Base-by-base conservation (phyloP, 108 stramenopile species). In the Seminavis robusta region DNA sequence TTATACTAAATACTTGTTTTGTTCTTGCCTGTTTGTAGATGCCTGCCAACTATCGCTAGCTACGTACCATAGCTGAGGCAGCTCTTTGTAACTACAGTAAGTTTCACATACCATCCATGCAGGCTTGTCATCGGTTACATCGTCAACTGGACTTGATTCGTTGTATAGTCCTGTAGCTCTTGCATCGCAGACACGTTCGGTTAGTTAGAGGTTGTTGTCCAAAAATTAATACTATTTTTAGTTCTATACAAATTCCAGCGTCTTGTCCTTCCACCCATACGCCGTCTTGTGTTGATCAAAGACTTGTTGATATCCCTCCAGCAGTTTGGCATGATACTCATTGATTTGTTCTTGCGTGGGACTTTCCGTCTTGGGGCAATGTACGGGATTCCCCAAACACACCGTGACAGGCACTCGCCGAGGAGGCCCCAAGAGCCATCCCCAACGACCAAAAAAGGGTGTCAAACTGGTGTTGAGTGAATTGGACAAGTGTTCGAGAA, bases 361-460 rank as follows among this genome's bases (percentile, higher is more conserved):
- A 10, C 29, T 13, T 0, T 53, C 19, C n/a, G 4, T 44, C 52
- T 73, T 54, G 3, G 84, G 84, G 45, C 77, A 79, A 42, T 44
- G 27, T 15, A 85, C 52, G 9, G 84, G 80, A 25, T 85, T 75
- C 23, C 80, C 84, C 41, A 85, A 28, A 43, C 80, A 81, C 15
- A 81, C 46, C 7, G 59, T 46, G 16, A 81, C 52, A 8, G 80
- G 49, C 27, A 73, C 47, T 0, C 79, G 60, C 9, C 49, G 39
- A 4, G 84, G 80, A 26, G 84, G 84, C 27, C 84, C 84, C 34
- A 85, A 42, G 41, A 85, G 81, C 84, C 84, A 85, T 3, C 59
- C 59, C 2, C 33, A 79, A 36, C 84, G 58, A 20, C 84, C 84
- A 61, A 81, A 79, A 48, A 84, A 84, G 16, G 83, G 80, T 19